A percentile compares a stretch with the other conserved stretches of the same genome.
Evolutionary conservation across 345 rosid species (phyloP).

Genomic region (Eucalyptus decipiens): DNA sequence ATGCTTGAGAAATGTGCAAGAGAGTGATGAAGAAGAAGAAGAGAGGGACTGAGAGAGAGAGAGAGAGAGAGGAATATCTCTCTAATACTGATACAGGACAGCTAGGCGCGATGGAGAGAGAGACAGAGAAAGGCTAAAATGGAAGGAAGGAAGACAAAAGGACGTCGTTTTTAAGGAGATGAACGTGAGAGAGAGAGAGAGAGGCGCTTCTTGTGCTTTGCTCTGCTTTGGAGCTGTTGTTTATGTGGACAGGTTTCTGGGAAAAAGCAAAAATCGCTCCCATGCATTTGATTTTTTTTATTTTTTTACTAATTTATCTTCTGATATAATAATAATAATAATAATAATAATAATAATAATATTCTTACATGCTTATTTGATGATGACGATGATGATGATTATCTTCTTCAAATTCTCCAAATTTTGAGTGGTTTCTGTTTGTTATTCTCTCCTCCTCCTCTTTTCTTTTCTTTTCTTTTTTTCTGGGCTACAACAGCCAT

Average conservation of each 20-base stretch:
- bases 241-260: constrained; percentile 1
- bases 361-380: not conserved
- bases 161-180: constrained; percentile 7
- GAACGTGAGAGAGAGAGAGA: not conserved
- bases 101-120: constrained; percentile 1
- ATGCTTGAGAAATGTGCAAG: not conserved
- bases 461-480: no score
- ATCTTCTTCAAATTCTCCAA: not conserved
- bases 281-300: not conserved
- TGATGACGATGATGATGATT: not conserved
- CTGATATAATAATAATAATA: not conserved
- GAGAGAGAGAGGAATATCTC: not conserved
- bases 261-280: not conserved
- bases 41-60: not conserved
- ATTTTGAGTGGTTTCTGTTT: not conserved
- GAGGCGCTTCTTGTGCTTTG: not conserved
- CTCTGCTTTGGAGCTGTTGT: constrained; percentile 20
- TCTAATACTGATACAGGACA: not conserved
- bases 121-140: not conserved
- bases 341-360: no score
- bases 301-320: not conserved
- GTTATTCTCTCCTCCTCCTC: not conserved
- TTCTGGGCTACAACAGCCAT: no score
- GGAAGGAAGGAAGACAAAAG: not conserved
- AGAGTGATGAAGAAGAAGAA: not conserved